phyloP scores from a whole-genome alignment of 192 early-diverging fungal species.

The Kappamyces sp. region DNA sequence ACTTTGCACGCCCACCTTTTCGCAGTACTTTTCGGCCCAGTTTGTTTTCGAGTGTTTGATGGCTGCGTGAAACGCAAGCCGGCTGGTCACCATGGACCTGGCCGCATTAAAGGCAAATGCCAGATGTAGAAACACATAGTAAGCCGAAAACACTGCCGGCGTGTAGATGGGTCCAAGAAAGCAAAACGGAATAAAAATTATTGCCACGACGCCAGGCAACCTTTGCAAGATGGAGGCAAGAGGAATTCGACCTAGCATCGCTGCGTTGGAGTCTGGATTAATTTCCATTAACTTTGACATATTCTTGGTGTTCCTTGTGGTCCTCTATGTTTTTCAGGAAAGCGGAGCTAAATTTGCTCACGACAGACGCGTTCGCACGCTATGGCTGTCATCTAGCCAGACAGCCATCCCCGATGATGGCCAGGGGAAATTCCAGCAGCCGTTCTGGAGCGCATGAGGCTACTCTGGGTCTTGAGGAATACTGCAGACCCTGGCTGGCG shows the following conservation, averaged over 20 bases:
- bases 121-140: conserved; percentile 39
- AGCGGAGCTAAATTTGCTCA: too few relatives aligned
- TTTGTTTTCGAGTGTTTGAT: conserved; percentile 42
- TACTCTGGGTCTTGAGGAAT: too few relatives aligned
- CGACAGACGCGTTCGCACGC: too few relatives aligned
- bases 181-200: conserved; percentile 30
- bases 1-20: conserved; percentile 30
- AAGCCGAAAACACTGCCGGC: conserved; percentile 27
- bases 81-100: conserved; percentile 33
- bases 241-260: conserved; percentile 3
- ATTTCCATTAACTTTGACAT: too few relatives aligned
- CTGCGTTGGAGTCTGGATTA: too few relatives aligned
- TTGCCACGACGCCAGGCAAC: conserved; percentile 27
- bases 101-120: conserved; percentile 32
- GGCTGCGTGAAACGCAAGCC: conserved; percentile 26
- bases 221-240: conserved; percentile 34
- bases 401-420: too few relatives aligned
- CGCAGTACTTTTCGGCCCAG: conserved; percentile 42
- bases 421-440: too few relatives aligned
- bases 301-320: too few relatives aligned
- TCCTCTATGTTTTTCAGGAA: too few relatives aligned
- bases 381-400: too few relatives aligned
- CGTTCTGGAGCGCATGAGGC: too few relatives aligned
- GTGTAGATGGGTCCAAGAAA: conserved; percentile 39
- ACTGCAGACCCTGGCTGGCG: too few relatives aligned